A percentile compares a stretch with the other conserved stretches of the same genome.
These are phyloP conservation scores for Rhypophila decipiens DNA, from an alignment of 495 filamentous ascomycete species.

Conservation along the genomic window DNA sequence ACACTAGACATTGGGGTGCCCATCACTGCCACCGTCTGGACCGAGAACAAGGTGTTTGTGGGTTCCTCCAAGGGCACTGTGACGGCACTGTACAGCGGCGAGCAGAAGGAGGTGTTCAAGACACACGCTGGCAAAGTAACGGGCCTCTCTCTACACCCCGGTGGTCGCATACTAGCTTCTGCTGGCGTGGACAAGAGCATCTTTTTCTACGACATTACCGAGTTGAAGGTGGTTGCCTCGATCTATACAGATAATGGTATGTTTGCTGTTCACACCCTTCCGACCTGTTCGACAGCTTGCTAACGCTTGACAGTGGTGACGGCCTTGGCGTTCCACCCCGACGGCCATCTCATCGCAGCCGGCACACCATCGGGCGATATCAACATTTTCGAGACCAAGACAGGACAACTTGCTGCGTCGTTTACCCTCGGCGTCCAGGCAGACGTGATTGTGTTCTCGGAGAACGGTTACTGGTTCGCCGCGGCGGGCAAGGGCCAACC, in stretches of 20 bases:
- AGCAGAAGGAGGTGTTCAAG: slow-evolving; percentile 56
- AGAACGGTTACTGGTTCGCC: slow-evolving; percentile 96
- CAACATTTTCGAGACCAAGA: slow-evolving; percentile 78
- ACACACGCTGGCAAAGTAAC: slow-evolving; percentile 77
- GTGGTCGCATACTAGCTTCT: slow-evolving; percentile 77
- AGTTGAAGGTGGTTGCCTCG: slow-evolving; percentile 59
- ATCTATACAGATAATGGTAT: slow-evolving; percentile 77
- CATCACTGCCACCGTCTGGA: slow-evolving; percentile 77
- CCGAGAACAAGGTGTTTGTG: slow-evolving; percentile 60
- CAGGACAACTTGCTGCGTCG: slow-evolving; percentile 59
- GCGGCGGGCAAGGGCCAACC: slow-evolving; percentile 65
- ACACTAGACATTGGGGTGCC: slow-evolving; percentile 59
- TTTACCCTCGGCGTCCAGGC: slow-evolving; percentile 64
- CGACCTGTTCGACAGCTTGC: slow-evolving; percentile 4
- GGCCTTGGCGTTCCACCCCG: slow-evolving; percentile 83
- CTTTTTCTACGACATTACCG: slow-evolving; percentile 77
- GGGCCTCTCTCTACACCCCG: slow-evolving; percentile 74
- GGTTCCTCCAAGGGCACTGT: slow-evolving; percentile 71
- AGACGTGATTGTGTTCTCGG: slow-evolving; percentile 76
- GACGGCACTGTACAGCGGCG: slow-evolving; percentile 67
- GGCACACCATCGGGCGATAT: slow-evolving; percentile 71
- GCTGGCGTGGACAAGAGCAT: slow-evolving; percentile 91
- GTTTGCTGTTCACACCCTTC: slow-evolving; percentile 20
- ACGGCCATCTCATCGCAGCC: slow-evolving; percentile 86
- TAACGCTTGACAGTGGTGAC: slow-evolving; percentile 61